Conservation (phyloP, 2,329 filamentous ascomycete species). For the Periconia digitata region DNA sequence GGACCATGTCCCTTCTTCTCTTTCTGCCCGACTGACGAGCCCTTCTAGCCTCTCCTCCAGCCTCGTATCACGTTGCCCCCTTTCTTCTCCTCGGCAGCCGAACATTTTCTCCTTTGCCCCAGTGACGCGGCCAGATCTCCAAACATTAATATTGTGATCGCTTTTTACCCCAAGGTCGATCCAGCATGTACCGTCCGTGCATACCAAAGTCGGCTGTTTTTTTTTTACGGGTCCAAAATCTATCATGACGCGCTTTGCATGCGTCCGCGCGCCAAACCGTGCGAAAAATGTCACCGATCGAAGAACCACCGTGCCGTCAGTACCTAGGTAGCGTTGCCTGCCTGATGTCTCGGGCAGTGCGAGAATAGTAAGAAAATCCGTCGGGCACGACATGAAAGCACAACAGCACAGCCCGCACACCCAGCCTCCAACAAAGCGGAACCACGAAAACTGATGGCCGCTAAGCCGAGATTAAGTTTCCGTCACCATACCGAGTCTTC, state of each 20-base stretch:
- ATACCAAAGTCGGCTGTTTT: neutral
- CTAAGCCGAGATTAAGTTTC: neutral
- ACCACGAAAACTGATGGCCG: constrained; percentile 15
- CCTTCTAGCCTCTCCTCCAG: neutral
- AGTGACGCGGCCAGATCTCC: neutral
- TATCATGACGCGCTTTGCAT: neutral
- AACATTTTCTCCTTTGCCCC: neutral
- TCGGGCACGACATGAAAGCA: neutral
- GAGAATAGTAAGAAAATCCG: neutral
- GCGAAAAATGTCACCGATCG: neutral
- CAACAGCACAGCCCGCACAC: neutral
- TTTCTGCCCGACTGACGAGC: neutral
- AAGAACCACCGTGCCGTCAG: neutral
- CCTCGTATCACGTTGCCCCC: neutral
- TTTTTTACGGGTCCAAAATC: neutral
- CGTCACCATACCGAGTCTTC: constrained; percentile 4
- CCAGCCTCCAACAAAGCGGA: constrained; percentile 3
- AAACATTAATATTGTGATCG: constrained; percentile 3
- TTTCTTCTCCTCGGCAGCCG: neutral
- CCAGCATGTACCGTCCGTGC: neutral
- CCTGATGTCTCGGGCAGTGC: too few species aligned
- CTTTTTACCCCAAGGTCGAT: neutral
- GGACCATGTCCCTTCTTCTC: too few species aligned
- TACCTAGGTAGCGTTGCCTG: neutral
- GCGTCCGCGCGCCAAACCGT: neutral